These are phyloP conservation scores for Anthoceros angustus DNA, from an alignment of 225 moss, liverwort and hornwort species.

Conservation along the genomic window DNA sequence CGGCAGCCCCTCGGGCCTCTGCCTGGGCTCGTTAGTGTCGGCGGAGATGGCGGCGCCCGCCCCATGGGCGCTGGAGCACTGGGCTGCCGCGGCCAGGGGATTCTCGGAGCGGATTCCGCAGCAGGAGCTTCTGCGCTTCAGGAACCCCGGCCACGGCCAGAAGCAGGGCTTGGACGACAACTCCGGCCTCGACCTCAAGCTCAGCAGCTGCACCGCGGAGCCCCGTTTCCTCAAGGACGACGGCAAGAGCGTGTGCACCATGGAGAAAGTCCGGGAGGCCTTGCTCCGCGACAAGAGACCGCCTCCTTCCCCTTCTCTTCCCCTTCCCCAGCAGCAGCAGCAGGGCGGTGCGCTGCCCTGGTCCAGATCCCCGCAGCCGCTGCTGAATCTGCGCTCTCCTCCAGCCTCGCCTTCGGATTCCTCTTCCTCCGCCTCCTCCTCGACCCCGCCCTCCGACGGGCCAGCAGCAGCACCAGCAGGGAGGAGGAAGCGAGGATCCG, in stretches of 20 bases:
- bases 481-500: not conserved
- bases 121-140: too few species aligned
- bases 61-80: not conserved
- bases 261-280: not conserved
- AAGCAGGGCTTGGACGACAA: too few species aligned
- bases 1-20: not conserved
- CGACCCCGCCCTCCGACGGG: not conserved
- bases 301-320: not conserved
- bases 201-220: not conserved
- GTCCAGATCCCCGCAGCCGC: not conserved
- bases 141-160: too few species aligned
- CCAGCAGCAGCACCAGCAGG: not conserved
- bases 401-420: not conserved
- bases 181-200: not conserved
- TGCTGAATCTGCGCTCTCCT: not conserved
- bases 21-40: not conserved
- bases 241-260: constrained; percentile 1
- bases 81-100: not conserved
- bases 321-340: not conserved
- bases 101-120: not conserved
- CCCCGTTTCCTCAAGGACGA: not conserved
- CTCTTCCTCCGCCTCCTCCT: not conserved
- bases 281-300: not conserved
- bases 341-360: not conserved
- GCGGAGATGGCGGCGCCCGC: not conserved